A percentile compares a stretch with the other conserved stretches of the same genome.
These are phyloP conservation scores for Syncephalis plumigaleata DNA, from an alignment of 371 early-diverging fungal genomes.

Conservation along the genomic window DNA sequence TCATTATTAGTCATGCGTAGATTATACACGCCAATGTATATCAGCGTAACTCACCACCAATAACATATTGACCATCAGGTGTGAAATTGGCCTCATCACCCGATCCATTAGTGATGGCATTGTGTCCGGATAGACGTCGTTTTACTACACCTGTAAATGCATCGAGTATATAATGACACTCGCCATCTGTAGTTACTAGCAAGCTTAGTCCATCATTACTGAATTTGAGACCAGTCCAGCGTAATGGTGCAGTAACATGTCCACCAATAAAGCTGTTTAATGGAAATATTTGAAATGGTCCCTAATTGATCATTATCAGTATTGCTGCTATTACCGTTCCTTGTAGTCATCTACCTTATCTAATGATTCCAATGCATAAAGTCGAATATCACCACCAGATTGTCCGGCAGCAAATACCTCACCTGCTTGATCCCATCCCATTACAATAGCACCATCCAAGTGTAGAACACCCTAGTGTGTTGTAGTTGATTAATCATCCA, in stretches of 20 bases:
- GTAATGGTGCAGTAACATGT: slow-evolving; percentile 8
- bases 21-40: background rate
- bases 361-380: slow-evolving; percentile 19
- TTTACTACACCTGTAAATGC: slow-evolving; percentile 31
- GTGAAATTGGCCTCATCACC: slow-evolving; percentile 43
- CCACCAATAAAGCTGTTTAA: slow-evolving; percentile 7
- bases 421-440: slow-evolving; percentile 10
- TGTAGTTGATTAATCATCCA: background rate
- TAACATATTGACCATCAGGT: slow-evolving; percentile 56
- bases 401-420: slow-evolving; percentile 3
- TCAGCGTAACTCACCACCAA: slow-evolving; percentile 25
- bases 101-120: slow-evolving; percentile 11
- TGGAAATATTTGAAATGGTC: slow-evolving; percentile 13
- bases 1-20: background rate
- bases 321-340: background rate
- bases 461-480: background rate
- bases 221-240: slow-evolving; percentile 50
- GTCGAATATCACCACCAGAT: slow-evolving; percentile 11
- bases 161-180: slow-evolving; percentile 50
- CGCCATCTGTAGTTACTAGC: slow-evolving; percentile 45
- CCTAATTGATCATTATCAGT: slow-evolving; percentile 9
- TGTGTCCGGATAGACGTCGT: slow-evolving; percentile 30
- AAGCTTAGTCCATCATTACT: slow-evolving; percentile 55
- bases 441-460: background rate
- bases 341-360: slow-evolving; percentile 15